Evolutionary conservation across 495 filamentous ascomycete genomes (phyloP).

Genomic region (Talaromyces trachyspermus): DNA sequence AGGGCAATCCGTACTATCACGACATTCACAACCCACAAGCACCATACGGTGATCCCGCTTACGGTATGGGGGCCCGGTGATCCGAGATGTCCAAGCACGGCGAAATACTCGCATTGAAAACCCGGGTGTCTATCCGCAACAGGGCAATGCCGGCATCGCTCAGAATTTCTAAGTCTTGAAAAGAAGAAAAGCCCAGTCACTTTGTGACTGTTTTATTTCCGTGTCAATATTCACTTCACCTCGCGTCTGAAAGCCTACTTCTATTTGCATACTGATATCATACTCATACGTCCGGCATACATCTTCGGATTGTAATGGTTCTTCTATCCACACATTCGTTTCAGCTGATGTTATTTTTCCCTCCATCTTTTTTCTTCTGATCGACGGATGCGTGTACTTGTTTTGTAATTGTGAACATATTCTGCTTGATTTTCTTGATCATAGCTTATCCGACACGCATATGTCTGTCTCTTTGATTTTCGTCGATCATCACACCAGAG

Average conservation of each 20-base stretch:
- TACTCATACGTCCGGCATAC: conserved; percentile 1
- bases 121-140: conserved; percentile 74
- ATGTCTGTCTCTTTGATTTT: too few relatives aligned
- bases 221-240: neutral
- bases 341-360: neutral
- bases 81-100: conserved; percentile 85
- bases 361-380: neutral
- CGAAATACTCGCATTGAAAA: conserved; percentile 93
- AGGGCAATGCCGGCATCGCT: conserved; percentile 90
- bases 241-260: conserved; percentile 1
- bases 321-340: neutral
- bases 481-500: too few relatives aligned
- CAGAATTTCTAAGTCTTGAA: conserved; percentile 72
- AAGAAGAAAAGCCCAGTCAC: neutral
- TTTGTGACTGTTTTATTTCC: neutral
- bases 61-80: conserved; percentile 63
- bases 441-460: conserved; percentile 5
- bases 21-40: conserved; percentile 47
- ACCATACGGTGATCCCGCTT: conserved; percentile 48
- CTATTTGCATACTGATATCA: too few relatives aligned
- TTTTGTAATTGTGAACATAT: conserved; percentile 5
- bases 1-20: conserved; percentile 47
- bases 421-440: neutral
- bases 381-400: conserved; percentile 2
- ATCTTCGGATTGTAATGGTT: neutral